A percentile compares a stretch with the other conserved stretches of the same genome.
Conservation (phyloP, 164 flowering plant genomes). For the Stephania cephalantha region DNA sequence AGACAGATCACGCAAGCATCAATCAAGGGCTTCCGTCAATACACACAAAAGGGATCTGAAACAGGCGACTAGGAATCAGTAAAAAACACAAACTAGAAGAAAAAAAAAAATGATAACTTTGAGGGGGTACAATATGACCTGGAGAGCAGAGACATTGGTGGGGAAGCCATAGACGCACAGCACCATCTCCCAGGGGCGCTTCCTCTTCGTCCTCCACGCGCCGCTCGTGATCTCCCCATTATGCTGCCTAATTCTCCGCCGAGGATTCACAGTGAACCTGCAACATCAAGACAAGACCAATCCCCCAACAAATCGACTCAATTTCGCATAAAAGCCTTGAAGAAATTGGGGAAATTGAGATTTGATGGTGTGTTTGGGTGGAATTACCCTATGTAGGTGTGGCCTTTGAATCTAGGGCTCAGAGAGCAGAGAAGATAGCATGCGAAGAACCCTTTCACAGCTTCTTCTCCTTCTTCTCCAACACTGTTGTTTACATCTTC, state of each 20-base stretch:
- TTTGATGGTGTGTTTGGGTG: not conserved
- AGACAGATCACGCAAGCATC: too few relatives aligned
- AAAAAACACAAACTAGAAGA: not conserved
- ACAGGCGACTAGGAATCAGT: too few relatives aligned
- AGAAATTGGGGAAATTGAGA: not conserved
- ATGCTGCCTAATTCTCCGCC: constrained; percentile 75
- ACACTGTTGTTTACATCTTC: not conserved
- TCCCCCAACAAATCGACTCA: not conserved
- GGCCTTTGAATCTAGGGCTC: constrained; percentile 73
- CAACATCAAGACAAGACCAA: constrained; percentile 6
- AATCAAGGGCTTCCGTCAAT: too few relatives aligned
- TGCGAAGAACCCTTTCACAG: constrained; percentile 44
- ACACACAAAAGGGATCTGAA: too few relatives aligned
- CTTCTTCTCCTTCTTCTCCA: constrained; percentile 5
- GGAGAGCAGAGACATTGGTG: constrained; percentile 72
- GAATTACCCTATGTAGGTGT: constrained; percentile 73
- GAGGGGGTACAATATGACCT: constrained; percentile 33
- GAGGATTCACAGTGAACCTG: constrained; percentile 80
- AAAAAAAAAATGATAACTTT: not conserved
- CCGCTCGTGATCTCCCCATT: constrained; percentile 73
- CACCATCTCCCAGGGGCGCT: constrained; percentile 94
- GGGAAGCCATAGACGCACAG: constrained; percentile 85
- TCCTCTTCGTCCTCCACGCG: constrained; percentile 65
- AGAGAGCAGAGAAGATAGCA: constrained; percentile 76
- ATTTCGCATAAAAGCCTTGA: not conserved